Evolutionary conservation across 2,329 filamentous ascomycete genomes (phyloP), one percentile per base, ranked within the genome.

Genomic region (Fusarium solani-melongenae): DNA sequence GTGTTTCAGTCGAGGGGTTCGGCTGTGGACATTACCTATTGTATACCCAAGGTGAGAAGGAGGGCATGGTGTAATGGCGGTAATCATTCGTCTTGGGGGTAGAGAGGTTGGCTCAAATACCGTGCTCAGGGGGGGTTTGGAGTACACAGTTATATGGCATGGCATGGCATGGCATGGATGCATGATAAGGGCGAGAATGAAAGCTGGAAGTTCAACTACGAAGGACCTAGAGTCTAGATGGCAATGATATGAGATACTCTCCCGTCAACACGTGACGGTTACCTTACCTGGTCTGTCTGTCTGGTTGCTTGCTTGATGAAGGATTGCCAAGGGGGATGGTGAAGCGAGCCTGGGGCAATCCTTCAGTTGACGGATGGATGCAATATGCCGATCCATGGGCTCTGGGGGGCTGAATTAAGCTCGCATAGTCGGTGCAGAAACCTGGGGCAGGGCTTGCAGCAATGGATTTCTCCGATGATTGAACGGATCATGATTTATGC

Each of bases 171-270:
- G 41, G 49, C 53, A 53, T 36, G 44, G 49, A 44, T 36, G 51
- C 60, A 68, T 67, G 64, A 71, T 67, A 58, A 67, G 75, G 56
- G 71, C 38, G 69, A 76, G 74, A 76, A 77, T 75, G 74, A 75
- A 55, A 66, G 49, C 38, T 20, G 41, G 39, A 73, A 51, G 17
- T 11, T 17, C 38, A 56, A 17, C 57, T 62, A 38, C 57, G 69
- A 61, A 51, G 14, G 68, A 58, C 60, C 33, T 44, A 67, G 67
- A 57, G 69, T 34, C 33, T 62, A 51, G 55, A 64, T 39, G 46
- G 33, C 34, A 55, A 62, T 62, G 27, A 27, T 38, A 51, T 29
- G 46, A 62, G 24, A 56, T 39, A 17, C 34, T 31, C 39, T 20
- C 34, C 49, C 49, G 34, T 39, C 39, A 22, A 24, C 20, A 27